A percentile compares a stretch with the other conserved stretches of the same genome.
Evolutionary conservation across 1,284 basidiomycete genomes (phyloP).

Genomic region (Cerrena zonata): DNA sequence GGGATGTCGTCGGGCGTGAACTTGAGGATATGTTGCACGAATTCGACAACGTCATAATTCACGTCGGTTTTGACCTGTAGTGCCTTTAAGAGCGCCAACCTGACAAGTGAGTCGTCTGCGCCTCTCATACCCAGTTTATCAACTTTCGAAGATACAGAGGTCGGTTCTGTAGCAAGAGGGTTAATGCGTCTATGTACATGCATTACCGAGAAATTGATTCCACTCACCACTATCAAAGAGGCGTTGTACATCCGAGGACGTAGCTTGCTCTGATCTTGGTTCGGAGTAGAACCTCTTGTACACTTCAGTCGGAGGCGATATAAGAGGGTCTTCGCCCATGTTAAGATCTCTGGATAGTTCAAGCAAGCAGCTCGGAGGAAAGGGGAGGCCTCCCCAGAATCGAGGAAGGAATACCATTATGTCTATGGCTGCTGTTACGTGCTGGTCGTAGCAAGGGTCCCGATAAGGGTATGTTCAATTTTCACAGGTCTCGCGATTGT

Average conservation of each 20-base stretch:
- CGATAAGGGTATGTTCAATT: too few species aligned
- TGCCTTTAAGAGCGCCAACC: neutral
- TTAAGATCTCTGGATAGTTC: too few species aligned
- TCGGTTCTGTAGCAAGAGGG: too few species aligned
- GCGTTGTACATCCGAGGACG: neutral
- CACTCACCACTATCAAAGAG: neutral
- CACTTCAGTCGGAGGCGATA: neutral
- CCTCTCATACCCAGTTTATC: too few species aligned
- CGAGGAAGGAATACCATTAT: neutral
- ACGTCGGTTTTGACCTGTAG: neutral
- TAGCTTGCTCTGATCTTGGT: neutral
- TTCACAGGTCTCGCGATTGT: too few species aligned
- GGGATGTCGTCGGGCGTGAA: neutral
- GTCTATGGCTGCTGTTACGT: neutral
- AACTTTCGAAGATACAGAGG: too few species aligned
- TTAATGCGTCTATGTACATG: too few species aligned
- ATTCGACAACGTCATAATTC: neutral
- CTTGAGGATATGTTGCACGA: neutral
- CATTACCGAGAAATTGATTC: too few species aligned
- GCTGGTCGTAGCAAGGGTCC: too few species aligned
- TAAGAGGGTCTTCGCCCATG: neutral
- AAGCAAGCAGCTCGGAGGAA: neutral
- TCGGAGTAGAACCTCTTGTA: neutral
- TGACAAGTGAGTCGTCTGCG: too few species aligned
- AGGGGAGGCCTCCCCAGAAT: neutral